phyloP scores from a whole-genome alignment of 352 stramenopile species.

The Phytophthora aleatoria region DNA sequence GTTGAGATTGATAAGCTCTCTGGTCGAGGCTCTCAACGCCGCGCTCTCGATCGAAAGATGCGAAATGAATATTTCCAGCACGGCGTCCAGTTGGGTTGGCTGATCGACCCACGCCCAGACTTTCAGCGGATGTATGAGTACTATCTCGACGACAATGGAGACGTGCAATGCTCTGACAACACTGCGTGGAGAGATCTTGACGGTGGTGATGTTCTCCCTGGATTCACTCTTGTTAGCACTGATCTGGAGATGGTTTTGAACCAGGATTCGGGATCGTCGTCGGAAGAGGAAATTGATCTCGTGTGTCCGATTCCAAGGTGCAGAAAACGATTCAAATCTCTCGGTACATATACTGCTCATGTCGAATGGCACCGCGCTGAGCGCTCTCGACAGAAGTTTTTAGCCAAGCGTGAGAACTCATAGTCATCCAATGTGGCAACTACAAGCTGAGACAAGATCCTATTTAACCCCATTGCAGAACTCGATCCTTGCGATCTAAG shows the following conservation, averaged over 20 bases:
- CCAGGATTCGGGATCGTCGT: constrained; percentile 20
- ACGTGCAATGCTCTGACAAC: constrained; percentile 10
- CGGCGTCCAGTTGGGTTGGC: constrained; percentile 13
- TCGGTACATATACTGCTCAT: constrained; percentile 8
- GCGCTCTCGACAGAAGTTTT: not conserved
- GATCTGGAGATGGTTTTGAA: constrained; percentile 15
- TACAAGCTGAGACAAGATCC: not conserved
- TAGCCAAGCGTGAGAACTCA: not conserved
- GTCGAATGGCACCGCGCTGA: constrained; percentile 17
- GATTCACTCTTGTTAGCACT: not conserved
- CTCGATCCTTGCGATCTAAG: constrained; percentile 2
- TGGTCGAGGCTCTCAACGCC: constrained; percentile 3
- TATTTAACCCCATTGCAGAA: not conserved
- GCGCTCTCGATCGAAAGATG: constrained; percentile 17
- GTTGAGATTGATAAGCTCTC: constrained; percentile 12
- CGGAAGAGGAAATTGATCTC: constrained; percentile 23
- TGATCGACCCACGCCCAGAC: constrained; percentile 15
- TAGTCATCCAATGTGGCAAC: constrained; percentile 1
- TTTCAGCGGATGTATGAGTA: constrained; percentile 24
- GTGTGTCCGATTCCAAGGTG: constrained; percentile 7
- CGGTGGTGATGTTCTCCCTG: constrained; percentile 24
- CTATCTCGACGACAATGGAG: constrained; percentile 18
- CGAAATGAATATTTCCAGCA: constrained; percentile 17
- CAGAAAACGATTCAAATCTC: constrained; percentile 11
- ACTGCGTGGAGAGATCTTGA: constrained; percentile 10